Base-by-base conservation (phyloP, 2,329 filamentous ascomycete species). In the Penicillium thymicola region DNA sequence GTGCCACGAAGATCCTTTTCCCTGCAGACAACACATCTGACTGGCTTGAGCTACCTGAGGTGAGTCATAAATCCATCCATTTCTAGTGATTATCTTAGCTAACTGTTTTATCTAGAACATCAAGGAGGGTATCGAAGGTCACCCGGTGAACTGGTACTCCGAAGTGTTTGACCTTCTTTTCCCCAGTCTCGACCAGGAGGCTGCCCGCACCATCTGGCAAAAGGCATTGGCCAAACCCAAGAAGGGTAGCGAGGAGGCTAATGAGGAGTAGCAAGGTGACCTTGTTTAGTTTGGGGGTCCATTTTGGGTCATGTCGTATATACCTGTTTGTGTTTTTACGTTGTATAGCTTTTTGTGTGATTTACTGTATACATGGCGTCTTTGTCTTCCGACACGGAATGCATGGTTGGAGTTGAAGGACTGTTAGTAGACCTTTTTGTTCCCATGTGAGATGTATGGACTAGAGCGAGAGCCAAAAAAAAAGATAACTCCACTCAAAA, bases 1-100 rank as follows among this genome's bases (percentile, higher is more conserved):
- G 95, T 53, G 95, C 92, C 68, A 94, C 89, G 75, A 96, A 86
- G 75, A 87, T 99, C 66, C 88, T 99, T 61, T 99, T 99, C 82
- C 94, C 94, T 27, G 85, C 87, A 65, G 95, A 99, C 77, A 97
- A 97, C 76, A 86, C 89, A 82, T 94, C 90, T 55, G 94, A 99
- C 80, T 99, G 94, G 95, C 79, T 97, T 50, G 94, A 99, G 76
- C 81, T 99, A 66, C 94, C 95, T 53, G 89, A 97, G 82, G 94
- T 97, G 84, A 75, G 90, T 82, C 45, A 59, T 30, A 40, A 4
- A 43, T 13, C n/a, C 23, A 38, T 42, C 28, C 38, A 18, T 38
- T 25, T 7, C 32, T 51, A 13, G 49, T 23, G 34, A 51, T 49
- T 54, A 62, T 59, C 40, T 59, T 53, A 18, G 40, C 62, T 70